Conservation (phyloP, 352 stramenopile species). For the Pythium periplocum region DNA sequence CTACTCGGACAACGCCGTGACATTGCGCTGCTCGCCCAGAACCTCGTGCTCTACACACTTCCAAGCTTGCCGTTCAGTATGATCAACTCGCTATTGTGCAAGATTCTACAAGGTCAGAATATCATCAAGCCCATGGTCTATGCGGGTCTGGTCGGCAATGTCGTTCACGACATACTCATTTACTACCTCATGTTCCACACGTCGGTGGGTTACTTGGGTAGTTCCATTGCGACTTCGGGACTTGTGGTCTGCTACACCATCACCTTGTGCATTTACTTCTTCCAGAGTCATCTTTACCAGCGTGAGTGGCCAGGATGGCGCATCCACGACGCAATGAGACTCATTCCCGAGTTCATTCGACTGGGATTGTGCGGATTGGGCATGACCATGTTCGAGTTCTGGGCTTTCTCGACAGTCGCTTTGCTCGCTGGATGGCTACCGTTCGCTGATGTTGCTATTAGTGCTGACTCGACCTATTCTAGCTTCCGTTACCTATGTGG, state of each 20-base stretch:
- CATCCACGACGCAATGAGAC: constrained; percentile 44
- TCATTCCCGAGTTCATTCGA: constrained; percentile 70
- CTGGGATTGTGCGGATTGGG: constrained; percentile 76
- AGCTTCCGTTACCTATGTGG: constrained; percentile 67
- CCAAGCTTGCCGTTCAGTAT: constrained; percentile 80
- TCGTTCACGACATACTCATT: constrained; percentile 74
- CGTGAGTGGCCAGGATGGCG: constrained; percentile 78
- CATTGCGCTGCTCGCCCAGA: constrained; percentile 60
- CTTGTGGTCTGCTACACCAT: constrained; percentile 56
- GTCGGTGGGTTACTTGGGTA: constrained; percentile 64
- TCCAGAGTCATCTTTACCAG: constrained; percentile 51
- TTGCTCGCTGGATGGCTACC: constrained; percentile 73
- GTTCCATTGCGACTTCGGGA: constrained; percentile 58
- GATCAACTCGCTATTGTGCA: constrained; percentile 76
- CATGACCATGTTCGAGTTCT: constrained; percentile 87
- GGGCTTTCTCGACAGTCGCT: constrained; percentile 72
- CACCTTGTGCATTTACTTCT: constrained; percentile 63
- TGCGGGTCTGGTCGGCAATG: constrained; percentile 62
- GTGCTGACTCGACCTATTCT: constrained; percentile 75
- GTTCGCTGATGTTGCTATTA: constrained; percentile 72
- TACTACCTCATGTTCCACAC: constrained; percentile 88
- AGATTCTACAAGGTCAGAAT: constrained; percentile 84
- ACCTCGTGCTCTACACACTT: constrained; percentile 64
- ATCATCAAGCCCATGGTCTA: constrained; percentile 82
- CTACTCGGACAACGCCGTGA: constrained; percentile 58